Base-by-base conservation (phyloP, 2,329 filamentous ascomycete species). In the Diaporthe velutina region DNA sequence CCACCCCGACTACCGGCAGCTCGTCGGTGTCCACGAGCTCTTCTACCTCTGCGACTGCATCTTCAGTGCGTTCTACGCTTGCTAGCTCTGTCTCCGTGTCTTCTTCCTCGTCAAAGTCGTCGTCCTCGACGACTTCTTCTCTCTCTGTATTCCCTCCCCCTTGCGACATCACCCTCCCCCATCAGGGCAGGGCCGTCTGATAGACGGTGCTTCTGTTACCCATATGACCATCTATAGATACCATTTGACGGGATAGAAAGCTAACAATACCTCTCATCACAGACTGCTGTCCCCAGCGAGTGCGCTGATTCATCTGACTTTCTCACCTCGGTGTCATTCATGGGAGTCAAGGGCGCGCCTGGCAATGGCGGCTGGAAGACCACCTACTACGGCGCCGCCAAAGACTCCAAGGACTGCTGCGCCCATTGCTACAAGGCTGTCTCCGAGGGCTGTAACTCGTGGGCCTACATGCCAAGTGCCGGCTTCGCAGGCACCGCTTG, bases 401-500 rank as follows among this genome's bases (percentile, higher is more conserved):
- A 45, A 7, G 48, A 73, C 30, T 57, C 75, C 4, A 58, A 28
- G 12, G 55, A 45, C 25, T 76, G 75, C 68, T 76, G 75, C 33
- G 12, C 61, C 4, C 45, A 67, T n/a, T 76, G 75, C 64, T 74
- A 58, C 55, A 52, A 48, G n/a, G n/a, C 45, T 2, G 50, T 68
- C 12, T n/a, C 66, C 1, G 38, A 61, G 2, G 75, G 75, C 33
- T 76, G 75, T 50, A 58, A 76, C 48, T 58, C 73, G 3, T 76
- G 75, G 75, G 48, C 68, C 3, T 76, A 67, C 28, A 66, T 64
- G 57, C 74, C 73, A 2, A 64, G 45, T 2, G n/a, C 25, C 2
- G 73, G 66, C 33, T 48, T 74, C 73, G 28, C 71, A 13, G 64
- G 70, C 13, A 74, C 75, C 3, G 30, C 73, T 10, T 76, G 75